phyloP scores from a whole-genome alignment of 2,329 filamentous ascomycete genomes.

The Dothideomycetes sp. region DNA sequence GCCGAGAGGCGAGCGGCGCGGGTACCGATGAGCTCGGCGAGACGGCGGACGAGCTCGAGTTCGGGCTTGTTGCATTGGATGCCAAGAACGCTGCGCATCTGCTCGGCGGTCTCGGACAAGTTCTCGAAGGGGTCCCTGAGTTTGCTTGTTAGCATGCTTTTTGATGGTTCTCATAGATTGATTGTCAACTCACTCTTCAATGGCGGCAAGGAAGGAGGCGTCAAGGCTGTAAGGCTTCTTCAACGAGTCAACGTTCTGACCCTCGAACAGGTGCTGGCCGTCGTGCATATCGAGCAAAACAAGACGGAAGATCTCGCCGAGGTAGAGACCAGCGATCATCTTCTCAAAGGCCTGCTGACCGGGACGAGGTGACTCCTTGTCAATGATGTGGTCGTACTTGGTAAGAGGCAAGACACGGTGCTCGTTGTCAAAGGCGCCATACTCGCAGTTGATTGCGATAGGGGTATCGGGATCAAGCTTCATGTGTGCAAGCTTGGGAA shows the following conservation, averaged over 20 bases:
- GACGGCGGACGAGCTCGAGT: constrained; percentile 77
- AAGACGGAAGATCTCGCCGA: constrained; percentile 38
- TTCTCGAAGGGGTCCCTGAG: constrained; percentile 86
- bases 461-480: constrained; percentile 73
- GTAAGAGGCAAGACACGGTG: constrained; percentile 79
- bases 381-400: constrained; percentile 45
- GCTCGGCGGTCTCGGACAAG: constrained; percentile 74
- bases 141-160: not conserved
- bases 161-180: not conserved
- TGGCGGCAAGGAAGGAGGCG: constrained; percentile 82
- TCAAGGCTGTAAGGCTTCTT: constrained; percentile 84
- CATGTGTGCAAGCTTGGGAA: constrained; percentile 88
- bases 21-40: constrained; percentile 89
- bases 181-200: constrained; percentile 63
- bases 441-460: constrained; percentile 97
- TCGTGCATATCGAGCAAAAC: constrained; percentile 52
- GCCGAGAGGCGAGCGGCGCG: constrained; percentile 86
- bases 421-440: constrained; percentile 94
- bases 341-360: constrained; percentile 40
- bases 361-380: constrained; percentile 36
- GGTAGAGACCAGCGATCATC: constrained; percentile 37
- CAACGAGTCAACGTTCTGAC: constrained; percentile 70
- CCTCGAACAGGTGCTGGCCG: constrained; percentile 58
- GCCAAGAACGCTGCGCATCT: constrained; percentile 67
- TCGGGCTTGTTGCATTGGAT: constrained; percentile 66